These are phyloP conservation scores for Talaromyces sp. DNA, from an alignment of 2,329 filamentous ascomycete genomes.

Conservation along the genomic window DNA sequence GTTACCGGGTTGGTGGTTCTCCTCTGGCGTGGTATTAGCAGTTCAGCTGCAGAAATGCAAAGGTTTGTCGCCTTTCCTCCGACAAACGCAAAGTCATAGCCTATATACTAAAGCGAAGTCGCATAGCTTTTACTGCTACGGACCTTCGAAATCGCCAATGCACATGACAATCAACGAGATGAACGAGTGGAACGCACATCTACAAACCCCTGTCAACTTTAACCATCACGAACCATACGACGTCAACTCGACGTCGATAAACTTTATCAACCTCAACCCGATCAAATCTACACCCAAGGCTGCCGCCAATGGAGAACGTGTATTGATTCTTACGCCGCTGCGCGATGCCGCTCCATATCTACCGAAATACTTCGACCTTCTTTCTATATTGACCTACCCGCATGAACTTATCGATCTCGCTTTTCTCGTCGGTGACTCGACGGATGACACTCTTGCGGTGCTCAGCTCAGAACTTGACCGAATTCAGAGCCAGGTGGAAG, in stretches of 20 bases:
- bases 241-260: constrained; percentile 77
- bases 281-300: constrained; percentile 80
- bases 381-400: constrained; percentile 86
- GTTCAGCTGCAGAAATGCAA: constrained; percentile 82
- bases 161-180: constrained; percentile 91
- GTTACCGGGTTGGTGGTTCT: constrained; percentile 70
- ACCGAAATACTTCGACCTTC: constrained; percentile 87
- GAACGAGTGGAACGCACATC: constrained; percentile 80
- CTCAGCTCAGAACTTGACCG: constrained; percentile 82
- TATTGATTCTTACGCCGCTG: constrained; percentile 89
- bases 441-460: constrained; percentile 86
- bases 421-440: constrained; percentile 89
- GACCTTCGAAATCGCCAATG: constrained; percentile 91
- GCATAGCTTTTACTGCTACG: constrained; percentile 92
- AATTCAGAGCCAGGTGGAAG: constrained; percentile 72
- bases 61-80: constrained; percentile 59
- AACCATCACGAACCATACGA: constrained; percentile 89
- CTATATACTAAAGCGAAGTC: neutral
- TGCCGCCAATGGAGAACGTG: constrained; percentile 74
- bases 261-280: constrained; percentile 78
- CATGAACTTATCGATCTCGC: constrained; percentile 93
- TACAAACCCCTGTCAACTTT: constrained; percentile 91
- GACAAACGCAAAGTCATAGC: neutral
- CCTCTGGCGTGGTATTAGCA: constrained; percentile 83
- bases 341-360: constrained; percentile 83